A percentile compares a stretch with the other conserved stretches of the same genome.
Conservation (phyloP, 495 filamentous ascomycete genomes). For the Podospora comata region DNA sequence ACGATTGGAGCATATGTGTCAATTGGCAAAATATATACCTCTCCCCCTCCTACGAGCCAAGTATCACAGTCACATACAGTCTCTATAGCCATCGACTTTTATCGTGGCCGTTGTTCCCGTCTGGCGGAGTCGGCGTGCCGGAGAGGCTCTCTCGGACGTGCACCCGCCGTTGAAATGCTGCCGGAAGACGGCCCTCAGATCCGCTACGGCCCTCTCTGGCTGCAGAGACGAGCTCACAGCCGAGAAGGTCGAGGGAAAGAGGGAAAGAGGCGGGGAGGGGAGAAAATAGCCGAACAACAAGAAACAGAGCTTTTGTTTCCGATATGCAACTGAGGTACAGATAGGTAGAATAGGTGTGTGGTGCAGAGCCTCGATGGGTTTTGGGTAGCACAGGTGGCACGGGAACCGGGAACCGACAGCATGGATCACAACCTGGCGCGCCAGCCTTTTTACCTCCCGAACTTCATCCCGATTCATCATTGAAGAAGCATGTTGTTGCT, state of each 20-base stretch:
- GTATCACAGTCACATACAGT: background rate
- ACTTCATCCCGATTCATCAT: background rate
- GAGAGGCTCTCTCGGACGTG: background rate
- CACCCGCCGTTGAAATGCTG: background rate
- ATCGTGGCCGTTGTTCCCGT: background rate
- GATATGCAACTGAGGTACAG: background rate
- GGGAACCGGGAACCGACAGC: background rate
- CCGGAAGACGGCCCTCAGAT: slow-evolving; percentile 34
- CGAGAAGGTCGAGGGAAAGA: background rate
- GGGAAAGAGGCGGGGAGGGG: background rate
- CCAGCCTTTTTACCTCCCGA: background rate
- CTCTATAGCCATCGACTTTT: background rate
- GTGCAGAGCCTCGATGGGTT: background rate
- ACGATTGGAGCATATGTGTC: background rate
- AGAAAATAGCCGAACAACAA: background rate
- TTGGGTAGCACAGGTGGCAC: background rate
- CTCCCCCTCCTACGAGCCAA: background rate
- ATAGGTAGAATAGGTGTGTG: no score
- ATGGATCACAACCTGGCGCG: background rate
- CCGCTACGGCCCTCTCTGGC: slow-evolving; percentile 16
- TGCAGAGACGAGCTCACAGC: background rate
- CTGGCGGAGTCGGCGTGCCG: background rate
- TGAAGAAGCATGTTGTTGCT: background rate
- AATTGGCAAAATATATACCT: background rate
- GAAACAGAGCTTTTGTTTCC: no score